A percentile compares a stretch with the other conserved stretches of the same genome.
phyloP scores from a whole-genome alignment of 1,284 basidiomycete species.

The Moesziomyces parantarcticus region DNA sequence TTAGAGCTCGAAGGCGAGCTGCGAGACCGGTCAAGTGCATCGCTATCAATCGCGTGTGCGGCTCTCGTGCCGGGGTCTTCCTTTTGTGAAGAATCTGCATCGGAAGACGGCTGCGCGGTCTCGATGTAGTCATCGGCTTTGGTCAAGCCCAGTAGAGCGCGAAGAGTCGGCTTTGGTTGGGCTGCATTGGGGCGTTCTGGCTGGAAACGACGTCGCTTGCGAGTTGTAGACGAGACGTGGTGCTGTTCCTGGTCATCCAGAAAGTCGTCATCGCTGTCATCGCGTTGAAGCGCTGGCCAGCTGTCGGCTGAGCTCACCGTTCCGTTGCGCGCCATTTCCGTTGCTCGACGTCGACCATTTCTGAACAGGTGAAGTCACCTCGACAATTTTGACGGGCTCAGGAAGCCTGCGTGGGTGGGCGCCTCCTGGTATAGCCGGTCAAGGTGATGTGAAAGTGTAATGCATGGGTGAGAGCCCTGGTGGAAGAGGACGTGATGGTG shows the following conservation, averaged over 20 bases:
- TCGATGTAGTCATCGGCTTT: conserved; percentile 44
- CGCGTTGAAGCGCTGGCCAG: conserved; percentile 2
- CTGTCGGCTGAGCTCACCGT: background rate
- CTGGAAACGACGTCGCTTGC: conserved; percentile 18
- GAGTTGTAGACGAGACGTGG: background rate
- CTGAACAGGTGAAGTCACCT: background rate
- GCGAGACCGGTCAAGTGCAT: background rate
- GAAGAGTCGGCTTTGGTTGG: background rate
- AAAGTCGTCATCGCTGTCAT: conserved; percentile 22
- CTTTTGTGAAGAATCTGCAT: background rate
- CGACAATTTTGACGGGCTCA: no score
- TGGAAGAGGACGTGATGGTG: no score
- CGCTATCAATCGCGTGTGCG: background rate
- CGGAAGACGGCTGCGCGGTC: background rate
- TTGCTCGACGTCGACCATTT: background rate
- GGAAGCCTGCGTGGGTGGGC: no score
- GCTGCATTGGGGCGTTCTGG: background rate
- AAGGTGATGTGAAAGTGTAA: no score
- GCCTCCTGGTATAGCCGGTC: no score
- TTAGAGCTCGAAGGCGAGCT: background rate
- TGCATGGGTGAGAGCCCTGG: no score
- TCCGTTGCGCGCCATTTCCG: conserved; percentile 19
- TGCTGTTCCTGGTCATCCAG: background rate
- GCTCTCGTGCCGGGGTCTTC: no score
- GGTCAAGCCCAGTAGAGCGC: conserved; percentile 31